Evolutionary conservation across 2,329 filamentous ascomycete genomes (phyloP).

Genomic region (Dactylonectria macrodidyma): DNA sequence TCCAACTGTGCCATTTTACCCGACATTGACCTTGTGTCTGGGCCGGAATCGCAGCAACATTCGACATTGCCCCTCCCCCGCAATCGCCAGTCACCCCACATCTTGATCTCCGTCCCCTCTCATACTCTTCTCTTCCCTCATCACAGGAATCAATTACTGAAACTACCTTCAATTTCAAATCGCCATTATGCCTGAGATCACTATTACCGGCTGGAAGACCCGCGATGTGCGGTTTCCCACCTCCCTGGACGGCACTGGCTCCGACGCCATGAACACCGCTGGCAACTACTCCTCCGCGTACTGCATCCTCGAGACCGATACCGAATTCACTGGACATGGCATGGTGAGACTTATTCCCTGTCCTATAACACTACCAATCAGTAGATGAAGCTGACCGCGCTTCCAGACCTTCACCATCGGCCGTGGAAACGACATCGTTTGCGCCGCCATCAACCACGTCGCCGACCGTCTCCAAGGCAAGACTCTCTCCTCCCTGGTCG

Average conservation of each 20-base stretch:
- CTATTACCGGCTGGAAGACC: constrained; percentile 80
- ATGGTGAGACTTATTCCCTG: constrained; percentile 69
- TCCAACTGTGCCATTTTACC: background rate
- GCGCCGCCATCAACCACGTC: constrained; percentile 84
- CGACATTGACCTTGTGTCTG: background rate
- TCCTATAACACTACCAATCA: background rate
- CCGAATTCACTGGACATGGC: constrained; percentile 79
- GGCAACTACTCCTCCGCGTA: constrained; percentile 96
- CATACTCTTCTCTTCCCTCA: constrained; percentile 19
- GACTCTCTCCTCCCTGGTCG: constrained; percentile 82
- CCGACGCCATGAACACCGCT: constrained; percentile 96
- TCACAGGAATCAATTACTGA: background rate
- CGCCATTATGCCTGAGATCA: constrained; percentile 65
- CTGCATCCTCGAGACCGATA: constrained; percentile 89
- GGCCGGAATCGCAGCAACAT: constrained; percentile 2
- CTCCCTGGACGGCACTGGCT: constrained; percentile 96
- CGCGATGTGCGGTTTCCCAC: constrained; percentile 87
- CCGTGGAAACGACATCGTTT: constrained; percentile 94
- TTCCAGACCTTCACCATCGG: constrained; percentile 83
- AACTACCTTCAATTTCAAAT: constrained; percentile 4
- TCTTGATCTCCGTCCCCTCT: constrained; percentile 19
- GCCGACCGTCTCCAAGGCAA: constrained; percentile 82
- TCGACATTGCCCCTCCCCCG: constrained; percentile 39
- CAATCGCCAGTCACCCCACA: constrained; percentile 42
- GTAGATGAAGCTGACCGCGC: background rate